These are phyloP conservation scores for Nemania bipapillata DNA, from an alignment of 2,329 filamentous ascomycete species.

Conservation along the genomic window DNA sequence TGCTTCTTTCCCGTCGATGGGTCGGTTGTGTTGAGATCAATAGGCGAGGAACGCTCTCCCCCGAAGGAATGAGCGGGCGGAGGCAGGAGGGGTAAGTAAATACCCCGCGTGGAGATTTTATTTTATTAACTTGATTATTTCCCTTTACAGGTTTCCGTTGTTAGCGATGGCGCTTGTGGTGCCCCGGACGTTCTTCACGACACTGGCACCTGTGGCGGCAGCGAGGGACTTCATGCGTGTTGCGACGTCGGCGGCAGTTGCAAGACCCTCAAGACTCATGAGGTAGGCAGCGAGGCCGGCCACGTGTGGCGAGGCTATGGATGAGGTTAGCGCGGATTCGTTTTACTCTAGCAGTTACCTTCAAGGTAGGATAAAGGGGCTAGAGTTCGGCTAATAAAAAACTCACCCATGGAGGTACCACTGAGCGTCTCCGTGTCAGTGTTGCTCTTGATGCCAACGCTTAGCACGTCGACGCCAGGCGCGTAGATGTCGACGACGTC, in stretches of 20 bases:
- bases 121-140: background rate
- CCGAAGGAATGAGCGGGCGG: background rate
- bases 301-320: constrained; percentile 72
- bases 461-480: constrained; percentile 65
- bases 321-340: constrained; percentile 35
- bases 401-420: constrained; percentile 67
- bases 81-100: background rate
- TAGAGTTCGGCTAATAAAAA: background rate
- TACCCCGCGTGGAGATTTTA: background rate
- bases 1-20: background rate
- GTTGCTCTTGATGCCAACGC: constrained; percentile 63
- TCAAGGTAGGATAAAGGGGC: background rate
- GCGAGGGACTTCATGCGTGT: constrained; percentile 66
- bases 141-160: constrained; percentile 57
- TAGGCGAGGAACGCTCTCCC: background rate
- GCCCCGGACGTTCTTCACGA: constrained; percentile 55
- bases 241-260: constrained; percentile 57
- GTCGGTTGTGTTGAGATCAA: background rate
- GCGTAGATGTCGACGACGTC: constrained; percentile 64
- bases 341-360: background rate
- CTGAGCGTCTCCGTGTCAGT: constrained; percentile 59
- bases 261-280: constrained; percentile 66
- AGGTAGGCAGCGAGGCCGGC: constrained; percentile 75
- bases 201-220: constrained; percentile 57
- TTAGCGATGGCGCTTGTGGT: constrained; percentile 68